Evolutionary conservation across 352 stramenopile species (phyloP).

Genomic region (Plasmopara halstedii): DNA sequence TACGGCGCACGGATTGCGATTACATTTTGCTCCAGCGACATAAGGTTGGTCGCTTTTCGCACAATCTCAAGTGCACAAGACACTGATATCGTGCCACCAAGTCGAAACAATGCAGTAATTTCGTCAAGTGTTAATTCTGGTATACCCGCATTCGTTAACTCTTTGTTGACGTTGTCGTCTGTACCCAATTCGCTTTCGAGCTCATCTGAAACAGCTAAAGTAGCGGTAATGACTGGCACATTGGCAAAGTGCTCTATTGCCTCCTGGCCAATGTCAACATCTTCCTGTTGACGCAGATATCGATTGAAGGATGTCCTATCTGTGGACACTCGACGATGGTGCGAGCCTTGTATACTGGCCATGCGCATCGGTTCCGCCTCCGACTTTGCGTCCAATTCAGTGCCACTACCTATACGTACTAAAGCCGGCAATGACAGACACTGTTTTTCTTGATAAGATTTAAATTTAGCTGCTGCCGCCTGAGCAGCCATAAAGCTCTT

Average conservation of each 20-base stretch:
- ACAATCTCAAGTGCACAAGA: conserved; percentile 49
- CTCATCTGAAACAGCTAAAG: conserved; percentile 7
- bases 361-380: conserved; percentile 52
- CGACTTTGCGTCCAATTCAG: conserved; percentile 19
- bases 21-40: conserved; percentile 57
- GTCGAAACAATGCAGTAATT: conserved; percentile 24
- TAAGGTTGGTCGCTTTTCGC: conserved; percentile 44
- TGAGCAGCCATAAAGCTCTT: conserved; percentile 26
- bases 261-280: conserved; percentile 44
- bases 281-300: conserved; percentile 46
- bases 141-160: conserved; percentile 6
- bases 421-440: conserved; percentile 3
- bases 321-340: conserved; percentile 64
- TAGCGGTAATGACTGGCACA: conserved; percentile 36
- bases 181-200: conserved; percentile 25
- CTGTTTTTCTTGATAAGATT: conserved; percentile 7
- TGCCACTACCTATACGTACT: conserved; percentile 11
- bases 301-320: conserved; percentile 64
- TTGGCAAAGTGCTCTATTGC: conserved; percentile 51
- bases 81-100: conserved; percentile 36
- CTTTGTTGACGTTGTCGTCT: conserved; percentile 28
- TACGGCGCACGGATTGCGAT: conserved; percentile 37
- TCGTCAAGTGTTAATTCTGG: conserved; percentile 26
- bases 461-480: conserved; percentile 11
- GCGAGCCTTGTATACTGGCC: conserved; percentile 39